Evolutionary conservation across 108 stramenopile genomes (phyloP).

Genomic region (Asterionellopsis glacialis): DNA sequence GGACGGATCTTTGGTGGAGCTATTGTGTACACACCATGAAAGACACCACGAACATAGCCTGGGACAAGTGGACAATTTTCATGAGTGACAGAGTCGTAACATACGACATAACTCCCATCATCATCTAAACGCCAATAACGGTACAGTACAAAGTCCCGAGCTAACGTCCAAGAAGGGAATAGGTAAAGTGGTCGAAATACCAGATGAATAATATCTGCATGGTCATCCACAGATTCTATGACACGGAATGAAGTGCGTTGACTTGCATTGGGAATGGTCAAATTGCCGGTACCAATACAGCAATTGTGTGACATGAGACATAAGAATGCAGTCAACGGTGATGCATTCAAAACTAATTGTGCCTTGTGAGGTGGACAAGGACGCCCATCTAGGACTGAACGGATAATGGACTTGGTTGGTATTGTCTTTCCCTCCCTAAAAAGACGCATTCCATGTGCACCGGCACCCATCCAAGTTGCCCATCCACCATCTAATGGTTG

Average conservation of each 20-base stretch:
- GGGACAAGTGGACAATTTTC: slow-evolving; percentile 58
- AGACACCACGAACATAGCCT: slow-evolving; percentile 78
- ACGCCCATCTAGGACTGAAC: slow-evolving; percentile 25
- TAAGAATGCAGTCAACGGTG: slow-evolving; percentile 77
- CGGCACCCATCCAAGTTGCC: slow-evolving; percentile 40
- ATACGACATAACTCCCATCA: slow-evolving; percentile 85
- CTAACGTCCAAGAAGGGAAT: slow-evolving; percentile 85
- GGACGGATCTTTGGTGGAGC: slow-evolving; percentile 40
- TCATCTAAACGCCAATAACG: slow-evolving; percentile 89
- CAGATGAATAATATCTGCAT: slow-evolving; percentile 86
- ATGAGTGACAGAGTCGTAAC: slow-evolving; percentile 76
- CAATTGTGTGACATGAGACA: slow-evolving; percentile 73
- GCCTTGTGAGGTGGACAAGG: slow-evolving; percentile 65
- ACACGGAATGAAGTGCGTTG: slow-evolving; percentile 72
- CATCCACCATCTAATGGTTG: slow-evolving; percentile 69
- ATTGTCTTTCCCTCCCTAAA: slow-evolving; percentile 51
- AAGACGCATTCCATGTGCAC: slow-evolving; percentile 66
- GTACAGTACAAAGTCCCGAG: slow-evolving; percentile 83
- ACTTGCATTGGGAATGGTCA: slow-evolving; percentile 50
- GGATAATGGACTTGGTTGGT: not conserved
- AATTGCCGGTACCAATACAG: slow-evolving; percentile 13
- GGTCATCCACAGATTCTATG: slow-evolving; percentile 84
- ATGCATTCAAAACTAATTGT: slow-evolving; percentile 61
- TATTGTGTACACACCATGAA: slow-evolving; percentile 85
- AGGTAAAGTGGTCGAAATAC: slow-evolving; percentile 79